phyloP scores from a whole-genome alignment of 164 flowering plant genomes.

The Tetrastigma voinierianum region DNA sequence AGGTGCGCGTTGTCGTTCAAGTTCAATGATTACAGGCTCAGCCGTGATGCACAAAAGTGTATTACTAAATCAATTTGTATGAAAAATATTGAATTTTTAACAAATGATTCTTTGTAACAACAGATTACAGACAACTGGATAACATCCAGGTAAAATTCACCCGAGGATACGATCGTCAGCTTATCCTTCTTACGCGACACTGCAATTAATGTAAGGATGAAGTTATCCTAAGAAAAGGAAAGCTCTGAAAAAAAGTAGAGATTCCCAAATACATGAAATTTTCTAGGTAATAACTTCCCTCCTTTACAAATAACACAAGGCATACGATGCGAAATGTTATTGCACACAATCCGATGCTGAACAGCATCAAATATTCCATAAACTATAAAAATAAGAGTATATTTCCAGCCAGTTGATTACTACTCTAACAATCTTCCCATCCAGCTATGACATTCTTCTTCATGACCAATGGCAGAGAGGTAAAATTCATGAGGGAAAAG shows the following conservation, averaged over 20 bases:
- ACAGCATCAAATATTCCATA: background rate
- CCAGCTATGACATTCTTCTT: background rate
- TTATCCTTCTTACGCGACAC: slow-evolving; percentile 95
- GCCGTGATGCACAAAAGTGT: slow-evolving; percentile 33
- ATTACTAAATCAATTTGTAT: background rate
- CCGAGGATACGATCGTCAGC: slow-evolving; percentile 98
- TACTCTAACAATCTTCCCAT: background rate
- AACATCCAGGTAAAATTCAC: slow-evolving; percentile 97
- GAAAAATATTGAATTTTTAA: background rate
- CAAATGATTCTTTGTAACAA: background rate
- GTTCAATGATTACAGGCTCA: slow-evolving; percentile 97
- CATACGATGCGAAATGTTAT: no score
- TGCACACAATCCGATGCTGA: no score
- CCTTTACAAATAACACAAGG: no score
- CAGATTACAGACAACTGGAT: slow-evolving; percentile 76
- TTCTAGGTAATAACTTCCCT: no score
- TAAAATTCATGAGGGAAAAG: no score
- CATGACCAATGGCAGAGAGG: background rate
- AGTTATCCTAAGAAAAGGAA: background rate
- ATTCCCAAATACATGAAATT: background rate
- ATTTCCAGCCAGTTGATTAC: background rate
- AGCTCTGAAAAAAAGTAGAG: background rate
- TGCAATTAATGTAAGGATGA: slow-evolving; percentile 24
- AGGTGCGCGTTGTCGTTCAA: slow-evolving; percentile 95
- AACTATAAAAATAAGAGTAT: background rate